phyloP scores from a whole-genome alignment of 352 stramenopile species.

The Pythium apleroticum region DNA sequence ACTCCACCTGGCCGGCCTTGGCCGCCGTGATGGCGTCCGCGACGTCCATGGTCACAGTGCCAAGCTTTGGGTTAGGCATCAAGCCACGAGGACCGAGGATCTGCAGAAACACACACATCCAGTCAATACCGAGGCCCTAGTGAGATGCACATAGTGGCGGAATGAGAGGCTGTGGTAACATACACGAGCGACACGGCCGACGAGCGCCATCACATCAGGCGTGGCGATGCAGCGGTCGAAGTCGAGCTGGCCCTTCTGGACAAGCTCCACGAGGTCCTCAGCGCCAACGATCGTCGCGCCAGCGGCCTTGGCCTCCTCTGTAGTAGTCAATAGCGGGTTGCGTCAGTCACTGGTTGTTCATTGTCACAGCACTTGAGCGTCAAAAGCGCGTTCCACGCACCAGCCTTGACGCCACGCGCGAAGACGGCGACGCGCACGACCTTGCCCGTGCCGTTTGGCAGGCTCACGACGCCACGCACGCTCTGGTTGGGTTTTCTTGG shows the following conservation, averaged over 20 bases:
- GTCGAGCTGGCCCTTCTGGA: slow-evolving; percentile 89
- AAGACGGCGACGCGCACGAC: slow-evolving; percentile 90
- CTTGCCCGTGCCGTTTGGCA: slow-evolving; percentile 89
- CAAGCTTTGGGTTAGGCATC: slow-evolving; percentile 98
- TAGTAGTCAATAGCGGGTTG: background rate
- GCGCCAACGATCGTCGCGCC: slow-evolving; percentile 89
- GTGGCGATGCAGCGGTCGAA: slow-evolving; percentile 93
- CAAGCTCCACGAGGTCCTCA: slow-evolving; percentile 88
- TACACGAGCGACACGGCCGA: slow-evolving; percentile 91
- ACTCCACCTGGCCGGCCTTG: slow-evolving; percentile 85
- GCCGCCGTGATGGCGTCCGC: slow-evolving; percentile 77
- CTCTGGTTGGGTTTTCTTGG: slow-evolving; percentile 89
- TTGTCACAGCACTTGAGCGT: too few species aligned
- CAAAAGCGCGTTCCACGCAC: slow-evolving; percentile 11
- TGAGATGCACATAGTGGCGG: background rate
- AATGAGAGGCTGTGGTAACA: slow-evolving; percentile 7
- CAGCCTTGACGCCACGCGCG: slow-evolving; percentile 81
- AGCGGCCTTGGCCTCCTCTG: slow-evolving; percentile 86
- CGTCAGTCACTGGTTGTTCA: too few species aligned
- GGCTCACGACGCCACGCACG: slow-evolving; percentile 79
- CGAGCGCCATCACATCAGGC: slow-evolving; percentile 91
- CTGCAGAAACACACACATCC: slow-evolving; percentile 16
- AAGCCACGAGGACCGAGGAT: slow-evolving; percentile 95
- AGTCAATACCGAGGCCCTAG: background rate
- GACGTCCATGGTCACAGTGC: slow-evolving; percentile 94